Evolutionary conservation across 768 basidiomycete species (phyloP).

Genomic region (Dendrothele bispora): DNA sequence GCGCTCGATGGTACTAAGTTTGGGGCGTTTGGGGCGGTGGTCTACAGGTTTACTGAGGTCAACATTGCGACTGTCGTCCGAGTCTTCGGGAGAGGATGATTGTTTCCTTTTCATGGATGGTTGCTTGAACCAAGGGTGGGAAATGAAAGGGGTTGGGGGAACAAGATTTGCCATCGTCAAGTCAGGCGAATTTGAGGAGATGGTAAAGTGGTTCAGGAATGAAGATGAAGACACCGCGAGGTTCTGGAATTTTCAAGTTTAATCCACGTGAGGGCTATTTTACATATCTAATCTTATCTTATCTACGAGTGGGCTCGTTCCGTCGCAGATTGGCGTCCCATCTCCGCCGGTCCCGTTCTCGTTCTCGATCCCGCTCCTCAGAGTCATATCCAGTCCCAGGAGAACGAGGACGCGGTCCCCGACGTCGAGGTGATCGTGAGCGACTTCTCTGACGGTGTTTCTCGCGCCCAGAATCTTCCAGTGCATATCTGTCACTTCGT

Average conservation of each 20-base stretch:
- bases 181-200: background rate
- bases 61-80: slow-evolving; percentile 12
- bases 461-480: slow-evolving; percentile 14
- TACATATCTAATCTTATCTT: no score
- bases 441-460: slow-evolving; percentile 23
- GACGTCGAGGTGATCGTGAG: slow-evolving; percentile 23
- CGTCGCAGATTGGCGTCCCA: slow-evolving; percentile 52
- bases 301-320: slow-evolving; percentile 29
- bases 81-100: slow-evolving; percentile 20
- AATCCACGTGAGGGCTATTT: no score
- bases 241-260: no score
- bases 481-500: slow-evolving; percentile 31
- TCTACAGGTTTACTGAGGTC: background rate
- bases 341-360: slow-evolving; percentile 47
- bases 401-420: slow-evolving; percentile 10
- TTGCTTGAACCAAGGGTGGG: slow-evolving; percentile 45
- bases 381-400: slow-evolving; percentile 28
- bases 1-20: slow-evolving; percentile 1
- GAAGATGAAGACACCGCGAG: no score
- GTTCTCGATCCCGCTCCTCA: slow-evolving; percentile 31
- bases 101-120: slow-evolving; percentile 42
- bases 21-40: slow-evolving; percentile 1
- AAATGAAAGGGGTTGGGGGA: slow-evolving; percentile 23
- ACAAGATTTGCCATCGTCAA: slow-evolving; percentile 6
- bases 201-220: no score